These are phyloP conservation scores for Aspergillus unguis DNA, from an alignment of 2,329 filamentous ascomycete species.

Conservation along the genomic window DNA sequence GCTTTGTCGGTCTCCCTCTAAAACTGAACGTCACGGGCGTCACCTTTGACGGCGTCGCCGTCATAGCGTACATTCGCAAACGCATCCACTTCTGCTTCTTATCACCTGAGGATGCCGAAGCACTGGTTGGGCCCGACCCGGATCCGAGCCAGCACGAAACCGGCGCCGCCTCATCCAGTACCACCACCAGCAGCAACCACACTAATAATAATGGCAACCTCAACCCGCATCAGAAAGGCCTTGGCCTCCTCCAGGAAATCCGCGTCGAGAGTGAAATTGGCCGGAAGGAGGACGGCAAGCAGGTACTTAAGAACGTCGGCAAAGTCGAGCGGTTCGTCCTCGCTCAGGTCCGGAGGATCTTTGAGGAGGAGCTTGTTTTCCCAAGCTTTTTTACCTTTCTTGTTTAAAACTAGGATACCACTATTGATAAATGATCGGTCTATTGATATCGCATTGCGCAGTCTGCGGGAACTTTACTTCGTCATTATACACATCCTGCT, in stretches of 20 bases:
- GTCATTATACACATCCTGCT: too few relatives aligned
- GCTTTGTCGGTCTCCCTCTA: constrained; percentile 92
- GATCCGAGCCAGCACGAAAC: constrained; percentile 24
- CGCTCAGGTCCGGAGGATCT: constrained; percentile 93
- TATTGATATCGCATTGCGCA: too few relatives aligned
- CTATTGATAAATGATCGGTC: not conserved
- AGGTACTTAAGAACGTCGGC: constrained; percentile 95
- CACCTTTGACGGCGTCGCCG: constrained; percentile 91
- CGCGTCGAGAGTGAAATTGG: constrained; percentile 97
- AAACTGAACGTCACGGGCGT: constrained; percentile 93
- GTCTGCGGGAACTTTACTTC: too few relatives aligned
- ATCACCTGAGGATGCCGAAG: constrained; percentile 82
- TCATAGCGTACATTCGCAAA: constrained; percentile 85
- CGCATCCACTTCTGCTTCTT: constrained; percentile 92
- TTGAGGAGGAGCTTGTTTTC: constrained; percentile 98
- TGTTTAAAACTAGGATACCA: constrained; percentile 1
- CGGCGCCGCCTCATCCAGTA: not conserved
- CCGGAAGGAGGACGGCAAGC: constrained; percentile 82
- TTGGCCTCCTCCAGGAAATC: constrained; percentile 81
- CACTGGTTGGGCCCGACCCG: constrained; percentile 58
- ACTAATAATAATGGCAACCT: constrained; percentile 22
- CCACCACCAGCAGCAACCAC: constrained; percentile 22
- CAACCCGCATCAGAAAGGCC: constrained; percentile 53
- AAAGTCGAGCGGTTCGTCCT: constrained; percentile 98
- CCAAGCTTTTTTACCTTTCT: constrained; percentile 85